Evolutionary conservation across 768 basidiomycete species (phyloP), one percentile per base, ranked within the genome.

Genomic region (Boletus reticulatus): DNA sequence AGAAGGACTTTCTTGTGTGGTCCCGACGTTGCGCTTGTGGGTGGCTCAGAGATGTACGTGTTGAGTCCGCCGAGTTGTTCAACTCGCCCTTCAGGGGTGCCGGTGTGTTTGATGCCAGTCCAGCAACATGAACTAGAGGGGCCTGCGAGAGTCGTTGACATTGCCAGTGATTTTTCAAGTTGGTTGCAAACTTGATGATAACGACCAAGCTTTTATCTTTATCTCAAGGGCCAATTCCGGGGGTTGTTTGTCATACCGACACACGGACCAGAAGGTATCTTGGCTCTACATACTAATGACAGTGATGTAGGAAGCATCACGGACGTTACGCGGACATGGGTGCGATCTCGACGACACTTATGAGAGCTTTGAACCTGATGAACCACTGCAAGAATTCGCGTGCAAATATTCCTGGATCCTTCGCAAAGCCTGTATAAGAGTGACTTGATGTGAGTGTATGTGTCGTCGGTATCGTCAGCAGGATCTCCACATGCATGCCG

Each of bases 321-420:
- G 24, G 24, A 24, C 24, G 24, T 24, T 24, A 3, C 24, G 24
- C 24, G 24, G 24, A 24, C 24, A 24, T 24, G 24, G 24, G 24
- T 24, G 24, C 4, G 4, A 24, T 24, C 24, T 24, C 24, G 4
- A 24, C 24, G 24, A 4, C 24, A 66, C 29, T 4, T 4, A 24
- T 24, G 24, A 4, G 24, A 24, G 51, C 60, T 3, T 58, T 57
- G 44, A 84, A 83, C 34, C 81, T 68, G 47, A 72, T 66, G 62
- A 84, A 84, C 82, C 83, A 85, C 4, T 62, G 64, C 27, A 80
- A 66, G 44, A 83, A 72, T 38, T 77, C 76, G 72, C 3, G 83
- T 82, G n/a, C n/a, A n/a, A n/a, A 7, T 80, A 79, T 51, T 84
- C 78, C 61, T n/a, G n/a, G n/a, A n/a, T 84, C 84, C 58, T 84